These are phyloP conservation scores for Phytopythium mirpurense DNA, from an alignment of 352 stramenopile genomes.

Conservation along the genomic window DNA sequence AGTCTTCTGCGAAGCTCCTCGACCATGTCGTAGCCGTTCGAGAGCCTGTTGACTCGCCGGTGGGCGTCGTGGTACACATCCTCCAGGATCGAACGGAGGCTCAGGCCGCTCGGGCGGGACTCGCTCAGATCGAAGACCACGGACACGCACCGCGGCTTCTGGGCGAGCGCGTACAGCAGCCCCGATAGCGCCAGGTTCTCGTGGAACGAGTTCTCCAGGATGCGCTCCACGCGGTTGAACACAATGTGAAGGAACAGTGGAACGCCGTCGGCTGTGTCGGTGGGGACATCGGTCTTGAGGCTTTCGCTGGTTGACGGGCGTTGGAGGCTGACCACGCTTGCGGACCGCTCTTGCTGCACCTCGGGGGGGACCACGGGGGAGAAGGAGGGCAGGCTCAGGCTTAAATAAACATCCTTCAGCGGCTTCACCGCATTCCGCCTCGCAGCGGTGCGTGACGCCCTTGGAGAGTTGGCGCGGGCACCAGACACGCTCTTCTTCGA, in stretches of 20 bases:
- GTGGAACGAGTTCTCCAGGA: conserved; percentile 79
- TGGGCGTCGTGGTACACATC: conserved; percentile 68
- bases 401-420: conserved; percentile 59
- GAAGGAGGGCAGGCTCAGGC: conserved; percentile 61
- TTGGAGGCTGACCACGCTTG: conserved; percentile 1
- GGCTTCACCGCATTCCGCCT: conserved; percentile 63
- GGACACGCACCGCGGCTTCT: conserved; percentile 43
- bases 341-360: conserved; percentile 9
- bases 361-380: conserved; percentile 35
- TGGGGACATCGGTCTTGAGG: background rate
- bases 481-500: background rate
- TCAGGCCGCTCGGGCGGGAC: conserved; percentile 28
- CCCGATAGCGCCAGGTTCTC: conserved; percentile 81
- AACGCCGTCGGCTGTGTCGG: conserved; percentile 7
- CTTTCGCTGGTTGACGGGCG: conserved; percentile 8
- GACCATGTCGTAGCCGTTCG: conserved; percentile 36
- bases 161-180: conserved; percentile 62
- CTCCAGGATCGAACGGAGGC: conserved; percentile 73
- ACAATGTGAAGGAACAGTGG: conserved; percentile 72
- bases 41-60: conserved; percentile 51
- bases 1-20: conserved; percentile 59
- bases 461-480: conserved; percentile 5
- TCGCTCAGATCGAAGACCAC: conserved; percentile 60
- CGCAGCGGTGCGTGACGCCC: conserved; percentile 39
- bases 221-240: conserved; percentile 62